These are phyloP conservation scores for Stagonosporopsis cucurbitacearum DNA, from an alignment of 2,329 filamentous ascomycete species.

Conservation along the genomic window DNA sequence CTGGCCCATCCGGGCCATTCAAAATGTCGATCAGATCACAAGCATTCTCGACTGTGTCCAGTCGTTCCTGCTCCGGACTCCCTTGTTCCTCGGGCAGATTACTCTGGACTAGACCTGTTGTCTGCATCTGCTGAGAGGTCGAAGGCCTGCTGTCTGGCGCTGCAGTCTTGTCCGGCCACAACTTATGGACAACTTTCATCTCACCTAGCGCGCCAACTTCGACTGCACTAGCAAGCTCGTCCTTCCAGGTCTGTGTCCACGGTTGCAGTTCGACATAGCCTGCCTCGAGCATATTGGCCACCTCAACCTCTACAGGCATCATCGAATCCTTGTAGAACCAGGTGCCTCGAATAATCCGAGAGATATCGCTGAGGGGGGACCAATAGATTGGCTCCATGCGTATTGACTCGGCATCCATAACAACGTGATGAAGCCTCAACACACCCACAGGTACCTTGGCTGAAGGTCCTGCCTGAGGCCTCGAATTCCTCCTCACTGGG, in stretches of 20 bases:
- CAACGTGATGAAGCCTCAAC: slow-evolving; percentile 88
- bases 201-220: slow-evolving; percentile 90
- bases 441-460: slow-evolving; percentile 81
- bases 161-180: slow-evolving; percentile 77
- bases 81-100: slow-evolving; percentile 45
- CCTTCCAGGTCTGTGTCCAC: slow-evolving; percentile 90
- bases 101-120: slow-evolving; percentile 40
- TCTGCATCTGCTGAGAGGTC: slow-evolving; percentile 44
- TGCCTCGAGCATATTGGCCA: slow-evolving; percentile 92
- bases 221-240: slow-evolving; percentile 87
- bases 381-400: slow-evolving; percentile 98
- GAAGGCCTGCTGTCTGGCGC: slow-evolving; percentile 54
- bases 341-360: slow-evolving; percentile 81
- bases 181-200: slow-evolving; percentile 82
- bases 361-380: slow-evolving; percentile 90
- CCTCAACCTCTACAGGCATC: slow-evolving; percentile 81
- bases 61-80: slow-evolving; percentile 53
- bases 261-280: slow-evolving; percentile 86
- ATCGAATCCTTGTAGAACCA: slow-evolving; percentile 99
- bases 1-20: slow-evolving; percentile 52
- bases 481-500: slow-evolving; percentile 27
- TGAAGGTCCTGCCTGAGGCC: slow-evolving; percentile 44
- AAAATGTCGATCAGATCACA: slow-evolving; percentile 58
- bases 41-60: slow-evolving; percentile 53
- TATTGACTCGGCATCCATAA: slow-evolving; percentile 66